Percentiles rank a stretch among this genome's conserved stretches.
These are phyloP conservation scores for Malassezia japonica DNA, from an alignment of 1,284 basidiomycete species.

Conservation along the genomic window DNA sequence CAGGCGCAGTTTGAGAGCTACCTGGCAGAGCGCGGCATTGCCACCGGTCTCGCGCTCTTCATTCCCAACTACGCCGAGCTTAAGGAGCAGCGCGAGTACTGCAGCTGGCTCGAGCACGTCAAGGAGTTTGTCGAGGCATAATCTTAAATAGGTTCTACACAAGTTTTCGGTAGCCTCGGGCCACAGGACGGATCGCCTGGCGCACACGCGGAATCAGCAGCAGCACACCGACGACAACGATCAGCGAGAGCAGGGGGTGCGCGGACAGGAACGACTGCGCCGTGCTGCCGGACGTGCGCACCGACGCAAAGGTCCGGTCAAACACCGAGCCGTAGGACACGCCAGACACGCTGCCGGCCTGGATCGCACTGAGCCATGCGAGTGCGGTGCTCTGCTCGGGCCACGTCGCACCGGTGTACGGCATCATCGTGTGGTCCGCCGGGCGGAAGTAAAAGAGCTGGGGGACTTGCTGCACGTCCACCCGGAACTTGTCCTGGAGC, in stretches of 20 bases:
- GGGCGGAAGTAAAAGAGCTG: conserved; percentile 1
- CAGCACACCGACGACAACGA: conserved; percentile 1
- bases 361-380: background rate
- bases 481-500: conserved; percentile 10
- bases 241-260: conserved; percentile 7
- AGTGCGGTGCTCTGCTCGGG: background rate
- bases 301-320: background rate
- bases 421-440: background rate
- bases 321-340: conserved; percentile 7
- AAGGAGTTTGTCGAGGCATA: conserved; percentile 71
- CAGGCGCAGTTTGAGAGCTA: conserved; percentile 78
- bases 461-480: background rate
- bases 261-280: background rate
- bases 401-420: background rate
- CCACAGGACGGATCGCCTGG: background rate
- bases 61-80: conserved; percentile 47
- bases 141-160: conserved; percentile 2
- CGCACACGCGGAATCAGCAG: conserved; percentile 10
- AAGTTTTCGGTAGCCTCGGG: conserved; percentile 4
- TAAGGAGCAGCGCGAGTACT: conserved; percentile 63
- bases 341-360: conserved; percentile 1
- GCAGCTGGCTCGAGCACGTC: conserved; percentile 74
- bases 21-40: conserved; percentile 76
- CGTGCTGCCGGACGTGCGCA: background rate
- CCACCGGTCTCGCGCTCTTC: conserved; percentile 60